Evolutionary conservation across 2,329 filamentous ascomycete species (phyloP).

Genomic region (Fusarium graminum): DNA sequence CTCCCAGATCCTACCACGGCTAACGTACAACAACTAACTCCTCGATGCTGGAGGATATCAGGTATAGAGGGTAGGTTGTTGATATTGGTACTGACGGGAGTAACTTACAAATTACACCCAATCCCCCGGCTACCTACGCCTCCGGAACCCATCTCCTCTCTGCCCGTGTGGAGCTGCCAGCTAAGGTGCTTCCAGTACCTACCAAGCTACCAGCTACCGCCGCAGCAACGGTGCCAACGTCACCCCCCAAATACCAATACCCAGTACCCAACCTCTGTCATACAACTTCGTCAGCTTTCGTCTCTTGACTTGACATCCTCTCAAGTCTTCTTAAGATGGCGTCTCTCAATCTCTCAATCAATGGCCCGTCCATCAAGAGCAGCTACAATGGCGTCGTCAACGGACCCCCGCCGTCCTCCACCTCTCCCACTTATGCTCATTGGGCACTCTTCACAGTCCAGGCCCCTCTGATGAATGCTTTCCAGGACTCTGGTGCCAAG

Average conservation of each 20-base stretch:
- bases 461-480: slow-evolving; percentile 91
- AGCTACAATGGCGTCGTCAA: slow-evolving; percentile 75
- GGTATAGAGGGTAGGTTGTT: slow-evolving; percentile 9
- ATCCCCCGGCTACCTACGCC: slow-evolving; percentile 26
- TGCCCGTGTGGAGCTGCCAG: slow-evolving; percentile 47
- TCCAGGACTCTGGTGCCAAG: slow-evolving; percentile 86
- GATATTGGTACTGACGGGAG: not conserved
- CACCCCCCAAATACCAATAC: slow-evolving; percentile 36
- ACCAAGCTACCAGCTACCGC: slow-evolving; percentile 27
- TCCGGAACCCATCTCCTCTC: slow-evolving; percentile 35
- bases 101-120: slow-evolving; percentile 1
- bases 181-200: not conserved
- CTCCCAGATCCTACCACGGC: slow-evolving; percentile 25
- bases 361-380: slow-evolving; percentile 86
- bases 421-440: slow-evolving; percentile 86
- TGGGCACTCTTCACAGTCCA: slow-evolving; percentile 97
- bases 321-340: slow-evolving; percentile 69
- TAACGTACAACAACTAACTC: slow-evolving; percentile 25
- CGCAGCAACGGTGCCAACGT: slow-evolving; percentile 50
- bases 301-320: slow-evolving; percentile 31
- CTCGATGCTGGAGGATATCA: slow-evolving; percentile 24
- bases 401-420: slow-evolving; percentile 63
- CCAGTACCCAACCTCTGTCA: slow-evolving; percentile 30
- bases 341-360: slow-evolving; percentile 82
- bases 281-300: slow-evolving; percentile 44